Evolutionary conservation across 2,329 filamentous ascomycete species (phyloP).

Genomic region (Colletotrichum truncatum): DNA sequence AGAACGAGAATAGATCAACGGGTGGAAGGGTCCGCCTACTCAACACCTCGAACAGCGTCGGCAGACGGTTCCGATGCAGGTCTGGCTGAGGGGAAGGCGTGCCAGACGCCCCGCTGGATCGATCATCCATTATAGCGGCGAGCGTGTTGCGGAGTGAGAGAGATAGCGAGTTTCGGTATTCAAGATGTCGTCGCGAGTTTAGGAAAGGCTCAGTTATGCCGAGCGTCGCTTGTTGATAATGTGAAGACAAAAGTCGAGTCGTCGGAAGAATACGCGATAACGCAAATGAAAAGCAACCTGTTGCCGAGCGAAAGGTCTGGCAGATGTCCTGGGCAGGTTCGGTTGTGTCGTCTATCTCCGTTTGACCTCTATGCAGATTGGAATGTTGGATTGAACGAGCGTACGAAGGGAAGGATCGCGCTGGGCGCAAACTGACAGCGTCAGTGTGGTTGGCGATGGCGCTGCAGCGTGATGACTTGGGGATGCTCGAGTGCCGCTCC

Average conservation of each 20-base stretch:
- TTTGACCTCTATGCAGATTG: not conserved
- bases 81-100: conserved; percentile 67
- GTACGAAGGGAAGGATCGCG: conserved; percentile 29
- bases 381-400: conserved; percentile 20
- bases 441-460: conserved; percentile 27
- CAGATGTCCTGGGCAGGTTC: conserved; percentile 10
- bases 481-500: conserved; percentile 1
- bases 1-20: conserved; percentile 97
- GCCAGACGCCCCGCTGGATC: conserved; percentile 34
- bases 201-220: not conserved
- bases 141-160: not conserved
- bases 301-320: conserved; percentile 12
- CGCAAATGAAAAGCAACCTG: conserved; percentile 17
- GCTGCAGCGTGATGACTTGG: conserved; percentile 22
- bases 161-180: not conserved
- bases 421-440: conserved; percentile 30
- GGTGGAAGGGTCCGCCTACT: conserved; percentile 94
- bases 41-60: conserved; percentile 94
- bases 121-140: conserved; percentile 46
- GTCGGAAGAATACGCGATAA: conserved; percentile 16
- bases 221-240: not conserved
- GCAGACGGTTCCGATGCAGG: conserved; percentile 80
- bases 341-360: not conserved
- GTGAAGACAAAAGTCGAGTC: conserved; percentile 3
- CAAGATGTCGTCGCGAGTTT: not conserved